phyloP scores from a whole-genome alignment of 176 grass and related monocot genomes.

The Triticum dicoccoides region DNA sequence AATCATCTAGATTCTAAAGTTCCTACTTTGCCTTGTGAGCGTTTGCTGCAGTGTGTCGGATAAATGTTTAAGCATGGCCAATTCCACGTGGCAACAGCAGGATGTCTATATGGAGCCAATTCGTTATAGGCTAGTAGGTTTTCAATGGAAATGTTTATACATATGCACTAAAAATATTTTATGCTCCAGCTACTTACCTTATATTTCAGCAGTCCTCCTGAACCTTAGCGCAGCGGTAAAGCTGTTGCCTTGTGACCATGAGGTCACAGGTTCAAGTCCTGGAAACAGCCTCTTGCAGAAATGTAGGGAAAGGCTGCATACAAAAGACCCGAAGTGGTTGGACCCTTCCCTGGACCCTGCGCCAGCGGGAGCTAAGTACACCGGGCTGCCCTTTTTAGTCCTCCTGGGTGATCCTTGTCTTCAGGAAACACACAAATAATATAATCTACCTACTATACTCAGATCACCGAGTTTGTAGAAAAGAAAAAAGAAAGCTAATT shows the following conservation, averaged over 20 bases:
- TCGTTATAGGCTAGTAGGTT: not conserved
- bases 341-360: too few relatives aligned
- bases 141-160: slow-evolving; percentile 2
- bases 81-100: not conserved
- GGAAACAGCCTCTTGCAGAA: too few relatives aligned
- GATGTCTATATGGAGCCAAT: not conserved
- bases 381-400: not conserved
- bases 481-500: slow-evolving; percentile 8
- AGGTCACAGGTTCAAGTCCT: too few relatives aligned
- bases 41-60: not conserved
- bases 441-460: not conserved
- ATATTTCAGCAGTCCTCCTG: not conserved
- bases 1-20: slow-evolving; percentile 7
- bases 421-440: not conserved
- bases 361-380: too few relatives aligned
- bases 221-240: too few relatives aligned
- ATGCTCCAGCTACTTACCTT: slow-evolving; percentile 15
- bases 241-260: too few relatives aligned
- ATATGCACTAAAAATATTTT: not conserved
- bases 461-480: not conserved
- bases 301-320: too few relatives aligned
- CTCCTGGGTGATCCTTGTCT: not conserved
- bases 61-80: not conserved
- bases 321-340: too few relatives aligned
- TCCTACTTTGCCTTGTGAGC: not conserved